Base-by-base conservation (phyloP, 306 rosid species). In the Fragaria iinumae region DNA sequence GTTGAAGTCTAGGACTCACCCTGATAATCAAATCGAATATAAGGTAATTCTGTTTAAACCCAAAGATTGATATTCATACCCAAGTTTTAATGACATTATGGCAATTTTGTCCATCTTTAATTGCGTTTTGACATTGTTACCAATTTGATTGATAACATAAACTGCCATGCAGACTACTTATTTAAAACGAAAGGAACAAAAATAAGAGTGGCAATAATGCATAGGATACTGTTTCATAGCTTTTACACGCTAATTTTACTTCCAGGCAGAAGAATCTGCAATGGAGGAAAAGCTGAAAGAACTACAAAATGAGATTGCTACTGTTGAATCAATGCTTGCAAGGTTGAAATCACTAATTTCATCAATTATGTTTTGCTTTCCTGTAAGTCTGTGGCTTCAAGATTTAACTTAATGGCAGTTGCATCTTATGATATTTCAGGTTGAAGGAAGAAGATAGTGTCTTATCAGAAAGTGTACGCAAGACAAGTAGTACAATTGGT, bases 211-310 rank as follows among this genome's bases (percentile, higher is more conserved):
- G 39, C 69, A 53, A 44, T 3, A 53, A 55, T 57, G 49, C 49
- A 45, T 41, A 0, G 47, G 63, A 34, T 29, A 16, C 12, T 47
- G 10, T 50, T 55, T 32, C 20, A 57, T 59, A 72, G 39, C 41
- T 38, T 65, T 63, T 32, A 41, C 50, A 36, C 50, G 55, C 32
- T 50, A 67, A 56, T 73, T 82, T 72, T 78, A 11, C 71, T 74
- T 89, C 80, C 84, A 94, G 98, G 96, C 86, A 45, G 97, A 91
- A 86, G 90, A 86, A 80, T 92, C 86, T 84, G 89, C 82, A 83
- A 29, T 81, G 78, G 91, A 81, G 84, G 88, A 92, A 80, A 89
- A 77, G 86, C 67, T 92, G 74, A 88, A 85, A 83, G 83, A 41
- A 80, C 91, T 92, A 50, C 85, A 68, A 74, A 65, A 52, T 68